Evolutionary conservation across 306 rosid species (phyloP).

Genomic region (Rosa rugosa): DNA sequence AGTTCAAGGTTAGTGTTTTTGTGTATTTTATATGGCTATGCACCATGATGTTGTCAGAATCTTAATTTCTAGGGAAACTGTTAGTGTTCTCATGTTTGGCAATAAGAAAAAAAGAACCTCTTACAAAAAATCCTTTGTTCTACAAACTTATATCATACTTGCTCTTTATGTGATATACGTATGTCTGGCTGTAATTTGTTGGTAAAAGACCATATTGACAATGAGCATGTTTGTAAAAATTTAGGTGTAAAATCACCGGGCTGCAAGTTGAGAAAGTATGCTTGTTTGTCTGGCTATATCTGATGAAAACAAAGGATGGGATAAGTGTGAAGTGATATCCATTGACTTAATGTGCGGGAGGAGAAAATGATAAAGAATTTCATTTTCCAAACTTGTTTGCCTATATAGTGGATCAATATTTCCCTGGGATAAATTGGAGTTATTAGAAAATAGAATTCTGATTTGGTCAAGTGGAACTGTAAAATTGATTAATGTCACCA

Average conservation of each 20-base stretch:
- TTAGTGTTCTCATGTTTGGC: background rate
- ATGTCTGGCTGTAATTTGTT: background rate
- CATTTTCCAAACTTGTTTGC: background rate
- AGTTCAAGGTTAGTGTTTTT: constrained; percentile 61
- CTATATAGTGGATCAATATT: background rate
- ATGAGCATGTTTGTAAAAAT: background rate
- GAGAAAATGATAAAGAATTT: background rate
- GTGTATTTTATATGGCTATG: background rate
- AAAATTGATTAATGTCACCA: background rate
- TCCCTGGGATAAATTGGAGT: background rate
- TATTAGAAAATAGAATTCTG: background rate
- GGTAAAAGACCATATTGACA: background rate
- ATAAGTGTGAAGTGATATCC: background rate
- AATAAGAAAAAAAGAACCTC: background rate
- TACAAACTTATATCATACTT: background rate
- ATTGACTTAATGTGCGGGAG: no score
- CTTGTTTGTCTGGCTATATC: background rate
- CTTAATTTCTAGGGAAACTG: background rate
- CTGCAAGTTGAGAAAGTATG: background rate
- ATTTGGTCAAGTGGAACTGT: background rate
- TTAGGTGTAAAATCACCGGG: background rate
- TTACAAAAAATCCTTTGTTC: background rate
- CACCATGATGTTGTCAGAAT: background rate
- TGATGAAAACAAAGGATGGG: background rate
- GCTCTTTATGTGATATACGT: background rate